Percentiles rank a stretch among this genome's conserved stretches.
phyloP scores from a whole-genome alignment of 2,329 filamentous ascomycete species.

The Fusarium gaditjirri region DNA sequence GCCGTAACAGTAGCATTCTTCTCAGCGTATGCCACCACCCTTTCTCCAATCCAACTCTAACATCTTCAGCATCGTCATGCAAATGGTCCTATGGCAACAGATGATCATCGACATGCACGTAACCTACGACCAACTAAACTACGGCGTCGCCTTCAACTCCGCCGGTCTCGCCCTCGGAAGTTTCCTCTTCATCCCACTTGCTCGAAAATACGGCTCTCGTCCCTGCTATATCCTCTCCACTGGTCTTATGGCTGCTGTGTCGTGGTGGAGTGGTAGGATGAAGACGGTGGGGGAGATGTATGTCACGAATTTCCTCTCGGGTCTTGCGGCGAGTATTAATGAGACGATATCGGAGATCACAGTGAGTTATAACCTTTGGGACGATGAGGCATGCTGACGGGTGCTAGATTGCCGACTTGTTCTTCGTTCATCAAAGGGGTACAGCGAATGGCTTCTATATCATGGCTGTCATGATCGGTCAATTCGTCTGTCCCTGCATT shows the following conservation, averaged over 20 bases:
- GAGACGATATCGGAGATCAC: conserved; percentile 54
- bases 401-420: conserved; percentile 47
- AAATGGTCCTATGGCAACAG: conserved; percentile 45
- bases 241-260: conserved; percentile 9
- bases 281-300: conserved; percentile 34
- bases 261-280: conserved; percentile 21
- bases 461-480: conserved; percentile 44
- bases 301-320: conserved; percentile 43
- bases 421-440: conserved; percentile 48
- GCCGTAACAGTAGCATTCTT: conserved; percentile 41
- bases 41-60: neutral
- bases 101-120: conserved; percentile 44
- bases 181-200: conserved; percentile 47
- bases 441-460: conserved; percentile 48
- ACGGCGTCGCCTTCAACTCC: conserved; percentile 39
- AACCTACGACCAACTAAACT: conserved; percentile 39
- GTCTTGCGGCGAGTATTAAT: conserved; percentile 51
- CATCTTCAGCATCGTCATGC: neutral
- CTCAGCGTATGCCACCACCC: neutral
- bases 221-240: conserved; percentile 42
- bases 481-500: conserved; percentile 46
- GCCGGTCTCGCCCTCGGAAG: conserved; percentile 47
- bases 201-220: conserved; percentile 47
- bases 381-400: conserved; percentile 3
- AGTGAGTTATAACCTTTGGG: neutral